These are phyloP conservation scores for Sergeia podlipaevii DNA, from an alignment of 208 protist genomes.

Conservation along the genomic window DNA sequence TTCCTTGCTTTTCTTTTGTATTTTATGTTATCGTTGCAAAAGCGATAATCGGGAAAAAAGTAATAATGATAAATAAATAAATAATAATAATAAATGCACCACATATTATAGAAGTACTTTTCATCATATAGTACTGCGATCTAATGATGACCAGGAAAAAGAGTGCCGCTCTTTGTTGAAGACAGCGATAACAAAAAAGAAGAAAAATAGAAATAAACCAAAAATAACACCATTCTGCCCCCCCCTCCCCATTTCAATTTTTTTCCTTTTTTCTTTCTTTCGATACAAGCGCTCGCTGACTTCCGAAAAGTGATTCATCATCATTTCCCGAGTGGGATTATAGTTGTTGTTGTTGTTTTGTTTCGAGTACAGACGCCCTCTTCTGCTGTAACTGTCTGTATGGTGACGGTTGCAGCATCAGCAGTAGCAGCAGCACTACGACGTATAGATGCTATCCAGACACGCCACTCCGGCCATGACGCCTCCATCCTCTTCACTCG, in stretches of 20 bases:
- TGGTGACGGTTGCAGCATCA: too few relatives aligned
- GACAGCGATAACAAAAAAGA: conserved; percentile 1
- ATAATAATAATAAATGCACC: conserved; percentile 5
- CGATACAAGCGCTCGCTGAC: not conserved
- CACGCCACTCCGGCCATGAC: conserved; percentile 93
- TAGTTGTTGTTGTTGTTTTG: not conserved
- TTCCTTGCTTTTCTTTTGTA: not conserved
- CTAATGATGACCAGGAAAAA: conserved; percentile 13
- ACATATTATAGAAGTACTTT: conserved; percentile 3
- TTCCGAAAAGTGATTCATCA: too few relatives aligned
- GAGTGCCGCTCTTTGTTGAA: not conserved
- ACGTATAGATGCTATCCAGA: conserved; percentile 69
- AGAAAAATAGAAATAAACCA: conserved; percentile 5
- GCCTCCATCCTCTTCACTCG: conserved; percentile 89
- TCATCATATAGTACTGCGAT: not conserved
- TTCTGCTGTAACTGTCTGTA: too few relatives aligned
- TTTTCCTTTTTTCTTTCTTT: not conserved
- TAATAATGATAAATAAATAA: conserved; percentile 2
- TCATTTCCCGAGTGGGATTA: not conserved
- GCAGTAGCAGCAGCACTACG: too few relatives aligned
- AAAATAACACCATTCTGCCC: not conserved
- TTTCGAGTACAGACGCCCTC: too few relatives aligned
- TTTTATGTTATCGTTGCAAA: not conserved
- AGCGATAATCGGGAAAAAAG: conserved; percentile 4
- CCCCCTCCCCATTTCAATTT: not conserved